Base-by-base conservation (phyloP, 495 filamentous ascomycete species). In the Aspergillus homomorphus region DNA sequence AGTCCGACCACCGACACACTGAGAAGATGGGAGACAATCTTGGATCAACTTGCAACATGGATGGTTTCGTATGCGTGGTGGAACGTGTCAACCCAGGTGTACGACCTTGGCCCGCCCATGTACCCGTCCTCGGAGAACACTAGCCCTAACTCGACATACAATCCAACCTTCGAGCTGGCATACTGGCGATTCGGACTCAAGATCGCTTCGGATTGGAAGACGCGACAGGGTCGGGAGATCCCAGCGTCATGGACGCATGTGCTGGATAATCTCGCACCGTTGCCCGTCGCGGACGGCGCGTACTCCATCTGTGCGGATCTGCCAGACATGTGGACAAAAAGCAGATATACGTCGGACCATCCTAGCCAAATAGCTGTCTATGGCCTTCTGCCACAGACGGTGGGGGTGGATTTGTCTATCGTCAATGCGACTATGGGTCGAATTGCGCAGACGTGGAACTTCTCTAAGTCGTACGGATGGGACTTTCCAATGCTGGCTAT, bases 1-100 rank as follows among this genome's bases (percentile, higher is more conserved):
- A 22, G 22, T 7, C 54, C 24, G 3, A 52, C 53, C 9, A 10
- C 24, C 14, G 19, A 51, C 0, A 59, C 46, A 3, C 41, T 65
- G 2, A n/a, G 22, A 26, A 57, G 59, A 38, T 65, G 62, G 62
- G 58, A 61, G 9, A 10, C 52, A 3, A 42, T 65, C 1, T 45
- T 61, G 16, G 56, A 24, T 20, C 38, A 60, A n/a, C 46, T 53
- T 0, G 62, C 62, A 4, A 49, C 54, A 19, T 61, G 51, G 24
- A 65, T 65, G 62, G 58, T 46, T 3, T 65, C 58, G 4, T 65
- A 56, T 26, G 62, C 58, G 16, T 65, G 49, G 49, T 65, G 62
- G 62, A 65, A 65, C 20, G 24, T 51, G n/a, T 55, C 62, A 1
- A 61, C 62, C 2, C 26, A 43, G 16, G 51, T 65, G 0, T 65